phyloP scores from a whole-genome alignment of 2,329 filamentous ascomycete species.

The Acarospora socialis region DNA sequence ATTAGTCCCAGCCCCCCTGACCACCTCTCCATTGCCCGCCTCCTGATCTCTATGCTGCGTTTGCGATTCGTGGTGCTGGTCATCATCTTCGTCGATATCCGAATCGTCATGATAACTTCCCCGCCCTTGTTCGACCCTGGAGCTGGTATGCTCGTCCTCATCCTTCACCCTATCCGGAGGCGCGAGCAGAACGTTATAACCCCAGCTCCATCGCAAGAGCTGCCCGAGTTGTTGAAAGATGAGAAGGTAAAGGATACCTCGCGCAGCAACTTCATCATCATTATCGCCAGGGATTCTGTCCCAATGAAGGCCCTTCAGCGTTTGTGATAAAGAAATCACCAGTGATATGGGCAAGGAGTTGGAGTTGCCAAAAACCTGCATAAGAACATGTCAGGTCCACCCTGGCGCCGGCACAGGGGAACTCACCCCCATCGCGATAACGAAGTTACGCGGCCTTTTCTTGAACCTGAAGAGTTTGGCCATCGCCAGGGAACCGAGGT shows the following conservation, averaged over 20 bases:
- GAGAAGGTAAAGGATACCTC: conserved; percentile 86
- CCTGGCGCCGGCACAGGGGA: background rate
- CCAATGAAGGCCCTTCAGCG: conserved; percentile 85
- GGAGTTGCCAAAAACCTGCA: conserved; percentile 81
- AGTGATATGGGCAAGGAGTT: conserved; percentile 96
- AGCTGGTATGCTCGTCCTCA: conserved; percentile 25
- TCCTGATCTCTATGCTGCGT: conserved; percentile 16
- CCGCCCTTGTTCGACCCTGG: conserved; percentile 25
- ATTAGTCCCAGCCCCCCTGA: conserved; percentile 1
- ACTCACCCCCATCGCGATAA: conserved; percentile 79
- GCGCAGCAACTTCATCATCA: conserved; percentile 83
- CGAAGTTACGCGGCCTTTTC: conserved; percentile 80
- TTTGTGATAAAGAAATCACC: conserved; percentile 85
- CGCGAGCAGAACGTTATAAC: conserved; percentile 86
- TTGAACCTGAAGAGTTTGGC: conserved; percentile 66
- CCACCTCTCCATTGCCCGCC: conserved; percentile 1
- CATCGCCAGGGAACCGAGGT: conserved; percentile 55
- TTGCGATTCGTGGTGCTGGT: conserved; percentile 14
- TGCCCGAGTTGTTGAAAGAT: conserved; percentile 98
- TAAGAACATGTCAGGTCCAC: conserved; percentile 3
- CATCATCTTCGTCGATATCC: conserved; percentile 22
- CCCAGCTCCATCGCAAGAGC: conserved; percentile 94
- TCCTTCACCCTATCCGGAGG: conserved; percentile 49
- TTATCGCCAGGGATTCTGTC: conserved; percentile 81
- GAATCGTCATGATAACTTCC: conserved; percentile 27